Base-by-base conservation (phyloP, 352 stramenopile genomes). In the Phytopythium kandeliae region DNA sequence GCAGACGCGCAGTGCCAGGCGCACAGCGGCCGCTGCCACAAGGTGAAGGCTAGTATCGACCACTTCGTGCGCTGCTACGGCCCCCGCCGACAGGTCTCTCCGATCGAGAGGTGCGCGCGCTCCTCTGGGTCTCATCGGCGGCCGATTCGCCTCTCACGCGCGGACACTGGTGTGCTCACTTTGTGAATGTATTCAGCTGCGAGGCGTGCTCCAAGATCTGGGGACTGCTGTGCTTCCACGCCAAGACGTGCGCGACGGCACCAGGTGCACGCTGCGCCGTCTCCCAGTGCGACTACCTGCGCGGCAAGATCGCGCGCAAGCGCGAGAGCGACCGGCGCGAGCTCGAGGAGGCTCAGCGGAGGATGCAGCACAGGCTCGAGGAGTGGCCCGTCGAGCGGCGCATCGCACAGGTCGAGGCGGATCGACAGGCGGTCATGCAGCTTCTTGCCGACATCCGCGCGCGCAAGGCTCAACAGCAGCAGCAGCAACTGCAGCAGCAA, bases 21-120 rank as follows among this genome's bases (percentile, higher is more conserved):
- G 40, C 63, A 67, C 48, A 70, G 72, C 35, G 77, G 76, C 11
- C 82, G 84, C 31, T 95, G 84, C 57, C 81, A 92, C 58, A 95
- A 95, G 65, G 79, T 95, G 37, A 92, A 90, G 53, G 76, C 72
- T n/a, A 90, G 81, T 48, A 91, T 92, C 59, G 77, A 92, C 62
- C 84, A 95, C 65, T 95, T 95, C 44, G 75, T 92, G 55, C 78
- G 79, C 25, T 95, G 84, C 54, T 95, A 92, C 54, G 76, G 81
- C 7, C 73, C 81, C 30, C 79, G 84, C 30, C 77, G 84, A 42
- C 74, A 73, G 26, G 41, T 65, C 28, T 87, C 75, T 11, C 71
- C 81, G 16, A 91, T 95, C 51, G 84, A 95, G 58, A 92, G 78
- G 81, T 92, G 48, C 34, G 52, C 48, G 8, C 30, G 37, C 33